Evolutionary conservation across 2,329 filamentous ascomycete genomes (phyloP).

Genomic region (Sarocladium strictum): DNA sequence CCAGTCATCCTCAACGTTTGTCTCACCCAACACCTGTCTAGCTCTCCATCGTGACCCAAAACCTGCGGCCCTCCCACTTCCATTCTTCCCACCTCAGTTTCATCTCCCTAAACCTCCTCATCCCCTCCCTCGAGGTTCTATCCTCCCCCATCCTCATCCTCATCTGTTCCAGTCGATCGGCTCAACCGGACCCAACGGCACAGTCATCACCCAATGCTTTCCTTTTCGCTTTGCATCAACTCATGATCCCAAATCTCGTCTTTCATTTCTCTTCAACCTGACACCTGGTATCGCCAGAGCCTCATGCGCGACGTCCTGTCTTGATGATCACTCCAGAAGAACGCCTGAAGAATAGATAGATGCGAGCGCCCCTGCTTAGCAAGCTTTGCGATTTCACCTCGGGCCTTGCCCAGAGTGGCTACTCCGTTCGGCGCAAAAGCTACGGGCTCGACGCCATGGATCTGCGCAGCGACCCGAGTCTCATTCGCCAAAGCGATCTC

Average conservation of each 20-base stretch:
- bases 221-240: too few relatives aligned
- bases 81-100: too few relatives aligned
- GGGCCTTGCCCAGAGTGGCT: neutral
- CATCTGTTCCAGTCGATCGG: too few relatives aligned
- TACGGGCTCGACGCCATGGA: neutral
- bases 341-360: neutral
- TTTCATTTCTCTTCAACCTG: neutral
- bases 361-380: neutral
- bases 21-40: too few relatives aligned
- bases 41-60: too few relatives aligned
- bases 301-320: neutral
- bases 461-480: neutral
- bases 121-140: too few relatives aligned
- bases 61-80: too few relatives aligned
- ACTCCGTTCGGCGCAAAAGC: neutral
- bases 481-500: neutral
- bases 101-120: too few relatives aligned
- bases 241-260: neutral
- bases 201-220: too few relatives aligned
- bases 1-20: too few relatives aligned
- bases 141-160: too few relatives aligned
- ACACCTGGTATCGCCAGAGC: neutral
- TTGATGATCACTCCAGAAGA: neutral
- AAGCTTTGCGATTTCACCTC: neutral
- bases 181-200: too few relatives aligned